Evolutionary conservation across 768 basidiomycete species (phyloP), one percentile per base, ranked within the genome.

Genomic region (Tricholomella constricta): DNA sequence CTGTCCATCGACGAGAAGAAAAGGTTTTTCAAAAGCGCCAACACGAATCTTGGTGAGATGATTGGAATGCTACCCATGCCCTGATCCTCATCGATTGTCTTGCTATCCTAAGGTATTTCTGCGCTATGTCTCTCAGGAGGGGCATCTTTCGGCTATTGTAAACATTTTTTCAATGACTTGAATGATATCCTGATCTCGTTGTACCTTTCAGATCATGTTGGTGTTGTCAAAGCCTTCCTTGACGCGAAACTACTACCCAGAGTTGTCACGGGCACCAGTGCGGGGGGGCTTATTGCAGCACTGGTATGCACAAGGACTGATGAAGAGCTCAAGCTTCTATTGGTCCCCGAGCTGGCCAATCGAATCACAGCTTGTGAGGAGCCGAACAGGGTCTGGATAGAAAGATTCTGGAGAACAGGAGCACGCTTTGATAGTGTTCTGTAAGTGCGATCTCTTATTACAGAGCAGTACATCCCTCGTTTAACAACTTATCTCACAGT

Each of bases 81-180:
- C 40, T 32, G 6, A 40, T 42, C 9, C 43, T 48, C 49, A 52
- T 32, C 19, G 11, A n/a, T n/a, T n/a, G n/a, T n/a, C n/a, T n/a
- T n/a, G 14, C 46, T 37, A 38, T 27, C 43, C 2, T 2, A 3
- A 78, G 79, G 79, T 20, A 84, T 89, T 3, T 89, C 91, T 35
- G 96, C 97, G 0, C 73, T 99, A 4, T 98, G 96, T 69, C 79
- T 99, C 10, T 94, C 91, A n/a, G 97, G 97, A 14, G 96, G 97
- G 6, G 97, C 91, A 7, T 86, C 88, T 1, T 96, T 98, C 65
- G 94, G 94, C 8, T 97, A 96, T 66, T 98, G 93, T 88, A 69
- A 64, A 84, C 6, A 25, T 31, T 14, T 61, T 15, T 61, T n/a
- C 36, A 23, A 8, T 35, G 6, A 37, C 19, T 38, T 35, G 22